These are phyloP conservation scores for Elymus sibiricus DNA, from an alignment of 176 grass and related monocot species.

Conservation along the genomic window DNA sequence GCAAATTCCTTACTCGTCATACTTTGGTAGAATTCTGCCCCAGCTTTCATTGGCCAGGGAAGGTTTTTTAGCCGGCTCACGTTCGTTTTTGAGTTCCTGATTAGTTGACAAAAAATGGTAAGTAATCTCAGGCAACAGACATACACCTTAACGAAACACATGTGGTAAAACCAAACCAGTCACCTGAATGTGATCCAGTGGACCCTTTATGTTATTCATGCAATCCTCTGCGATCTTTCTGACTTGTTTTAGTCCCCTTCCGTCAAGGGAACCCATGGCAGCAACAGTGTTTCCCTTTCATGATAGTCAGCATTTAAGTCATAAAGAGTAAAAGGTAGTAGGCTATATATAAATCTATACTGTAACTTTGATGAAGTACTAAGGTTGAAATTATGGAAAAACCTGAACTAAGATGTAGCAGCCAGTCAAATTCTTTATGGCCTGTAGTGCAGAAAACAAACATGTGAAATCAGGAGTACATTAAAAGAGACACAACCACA, in stretches of 20 bases:
- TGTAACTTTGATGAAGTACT: not conserved
- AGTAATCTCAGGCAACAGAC: not conserved
- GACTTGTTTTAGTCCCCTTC: constrained; percentile 64
- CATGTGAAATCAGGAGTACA: not conserved
- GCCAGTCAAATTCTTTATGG: constrained; percentile 82
- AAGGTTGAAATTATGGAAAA: constrained; percentile 24
- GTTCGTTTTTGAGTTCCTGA: constrained; percentile 75
- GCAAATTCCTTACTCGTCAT: constrained; percentile 55
- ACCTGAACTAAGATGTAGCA: constrained; percentile 96
- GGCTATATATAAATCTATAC: too few relatives aligned
- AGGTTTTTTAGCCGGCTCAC: constrained; percentile 70
- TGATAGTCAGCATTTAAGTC: too few relatives aligned
- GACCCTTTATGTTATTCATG: constrained; percentile 74
- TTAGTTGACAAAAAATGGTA: constrained; percentile 20
- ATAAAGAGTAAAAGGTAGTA: too few relatives aligned
- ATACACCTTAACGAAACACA: not conserved
- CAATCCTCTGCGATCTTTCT: constrained; percentile 72
- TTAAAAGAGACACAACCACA: not conserved
- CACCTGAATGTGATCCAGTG: constrained; percentile 91
- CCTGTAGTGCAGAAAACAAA: constrained; percentile 44
- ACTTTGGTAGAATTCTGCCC: constrained; percentile 79
- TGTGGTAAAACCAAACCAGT: not conserved
- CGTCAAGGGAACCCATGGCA: constrained; percentile 74
- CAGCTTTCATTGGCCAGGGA: constrained; percentile 59
- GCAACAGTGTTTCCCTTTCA: constrained; percentile 69